Evolutionary conservation across 2,329 filamentous ascomycete genomes (phyloP).

Genomic region (Aureobasidium subglaciale): DNA sequence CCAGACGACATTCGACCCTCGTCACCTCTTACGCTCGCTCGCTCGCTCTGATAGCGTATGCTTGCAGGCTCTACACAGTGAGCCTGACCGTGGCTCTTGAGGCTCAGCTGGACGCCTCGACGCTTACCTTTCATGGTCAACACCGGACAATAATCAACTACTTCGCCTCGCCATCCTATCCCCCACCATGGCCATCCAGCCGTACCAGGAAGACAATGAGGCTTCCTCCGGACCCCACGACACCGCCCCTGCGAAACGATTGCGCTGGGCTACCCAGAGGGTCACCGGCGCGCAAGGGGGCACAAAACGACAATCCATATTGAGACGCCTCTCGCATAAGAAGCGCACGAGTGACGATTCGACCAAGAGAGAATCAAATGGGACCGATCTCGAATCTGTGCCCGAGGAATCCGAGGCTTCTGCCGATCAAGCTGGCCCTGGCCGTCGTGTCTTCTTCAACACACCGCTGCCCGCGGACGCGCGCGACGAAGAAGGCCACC

Average conservation of each 20-base stretch:
- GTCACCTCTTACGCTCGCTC: constrained; percentile 3
- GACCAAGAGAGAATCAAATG: constrained; percentile 33
- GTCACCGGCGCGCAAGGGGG: constrained; percentile 66
- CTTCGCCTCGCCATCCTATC: neutral
- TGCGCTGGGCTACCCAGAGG: constrained; percentile 95
- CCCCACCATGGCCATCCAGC: constrained; percentile 18
- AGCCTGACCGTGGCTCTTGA: constrained; percentile 14
- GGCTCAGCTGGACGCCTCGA: constrained; percentile 9
- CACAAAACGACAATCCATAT: constrained; percentile 74
- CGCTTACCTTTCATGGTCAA: neutral
- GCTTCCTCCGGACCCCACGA: constrained; percentile 49
- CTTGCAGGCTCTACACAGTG: constrained; percentile 1
- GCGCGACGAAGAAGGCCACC: constrained; percentile 73
- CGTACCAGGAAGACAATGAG: constrained; percentile 38
- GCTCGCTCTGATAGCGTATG: constrained; percentile 4
- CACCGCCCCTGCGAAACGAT: constrained; percentile 50
- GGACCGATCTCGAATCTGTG: constrained; percentile 36
- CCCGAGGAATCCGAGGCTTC: constrained; percentile 32
- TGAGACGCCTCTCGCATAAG: constrained; percentile 51
- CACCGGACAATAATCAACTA: neutral
- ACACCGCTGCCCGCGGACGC: constrained; percentile 66
- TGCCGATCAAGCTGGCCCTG: constrained; percentile 31
- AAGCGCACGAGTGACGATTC: constrained; percentile 28
- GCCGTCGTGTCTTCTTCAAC: constrained; percentile 75
- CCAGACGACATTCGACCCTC: neutral